A percentile compares a stretch with the other conserved stretches of the same genome.
phyloP scores from a whole-genome alignment of 371 early-diverging fungal genomes.

The Mucor irregularis region DNA sequence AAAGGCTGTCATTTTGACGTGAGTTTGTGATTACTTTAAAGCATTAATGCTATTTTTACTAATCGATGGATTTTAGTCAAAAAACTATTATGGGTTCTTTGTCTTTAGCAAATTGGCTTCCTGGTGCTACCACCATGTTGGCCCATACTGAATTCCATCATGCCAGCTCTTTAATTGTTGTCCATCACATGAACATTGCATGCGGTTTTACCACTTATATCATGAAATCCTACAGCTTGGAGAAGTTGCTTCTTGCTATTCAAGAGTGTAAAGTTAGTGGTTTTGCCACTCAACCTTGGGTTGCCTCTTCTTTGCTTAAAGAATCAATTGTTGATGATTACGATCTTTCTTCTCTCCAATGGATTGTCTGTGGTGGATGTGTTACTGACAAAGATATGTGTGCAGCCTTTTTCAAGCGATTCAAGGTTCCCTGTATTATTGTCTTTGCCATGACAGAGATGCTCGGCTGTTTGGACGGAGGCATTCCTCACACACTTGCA shows the following conservation, averaged over 20 bases:
- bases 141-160: constrained; percentile 54
- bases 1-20: constrained; percentile 17
- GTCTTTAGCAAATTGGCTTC: not conserved
- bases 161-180: constrained; percentile 60
- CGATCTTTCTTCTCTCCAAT: constrained; percentile 46
- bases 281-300: constrained; percentile 53
- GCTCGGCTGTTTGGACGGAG: constrained; percentile 11
- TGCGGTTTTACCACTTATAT: constrained; percentile 44
- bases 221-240: constrained; percentile 63
- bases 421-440: constrained; percentile 54
- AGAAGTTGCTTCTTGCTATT: constrained; percentile 55
- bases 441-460: constrained; percentile 67
- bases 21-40: no score
- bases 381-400: not conserved
- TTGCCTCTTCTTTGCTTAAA: constrained; percentile 60
- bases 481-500: not conserved
- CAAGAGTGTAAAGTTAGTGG: constrained; percentile 25
- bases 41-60: no score
- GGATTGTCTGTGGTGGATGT: not conserved
- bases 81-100: not conserved
- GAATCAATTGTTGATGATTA: constrained; percentile 65
- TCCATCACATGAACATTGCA: constrained; percentile 20
- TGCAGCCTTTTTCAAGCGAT: constrained; percentile 32
- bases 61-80: not conserved
- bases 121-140: not conserved